Evolutionary conservation across 176 grass and related monocot genomes (phyloP), one percentile per base, ranked within the genome.

Genomic region (Rhynchospora tenuis): DNA sequence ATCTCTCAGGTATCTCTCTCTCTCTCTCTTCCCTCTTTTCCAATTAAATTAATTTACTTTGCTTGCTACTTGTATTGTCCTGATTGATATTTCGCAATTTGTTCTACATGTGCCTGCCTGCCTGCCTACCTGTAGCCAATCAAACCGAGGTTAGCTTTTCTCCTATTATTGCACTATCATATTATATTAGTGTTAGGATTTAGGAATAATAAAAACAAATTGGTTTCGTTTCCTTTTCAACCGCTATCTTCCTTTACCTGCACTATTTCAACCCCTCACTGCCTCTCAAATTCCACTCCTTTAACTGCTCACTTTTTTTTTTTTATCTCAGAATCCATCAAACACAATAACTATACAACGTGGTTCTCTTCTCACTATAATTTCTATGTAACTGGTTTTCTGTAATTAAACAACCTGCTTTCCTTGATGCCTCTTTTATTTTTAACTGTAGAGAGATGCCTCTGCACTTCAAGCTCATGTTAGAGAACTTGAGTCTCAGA

Each of bases 401-500:
- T 4, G 17, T 17, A 19, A 12, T 56, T 56, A 56, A 5, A 56
- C 15, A 56, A 56, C 15, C 17, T 56, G 15, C 54, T 56, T 81
- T 22, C 56, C 6, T 50, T 70, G 65, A 70, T 19, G 17, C 65
- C 26, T 33, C 78, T 64, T 86, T 55, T 12, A n/a, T 0, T 90
- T 59, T 80, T 44, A 86, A 86, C 78, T 82, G 58, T 55, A 97
- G 91, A 84, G 52, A 81, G 87, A 88, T 88, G 63, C 50, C 27
- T 72, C 61, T 54, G 33, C 47, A 62, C 80, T 90, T 44, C 29
- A 88, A 84, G 87, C 48, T 85, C 92, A 73, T 87, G 75, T 91
- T 81, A 77, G 86, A 88, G 92, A 94, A 31, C 88, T 92, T 72
- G 94, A 94, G 86, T 87, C 89, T 85, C 91, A 85, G 50, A 88